Conservation (phyloP, 2,329 filamentous ascomycete genomes). For the Diaporthe ilicicola region DNA sequence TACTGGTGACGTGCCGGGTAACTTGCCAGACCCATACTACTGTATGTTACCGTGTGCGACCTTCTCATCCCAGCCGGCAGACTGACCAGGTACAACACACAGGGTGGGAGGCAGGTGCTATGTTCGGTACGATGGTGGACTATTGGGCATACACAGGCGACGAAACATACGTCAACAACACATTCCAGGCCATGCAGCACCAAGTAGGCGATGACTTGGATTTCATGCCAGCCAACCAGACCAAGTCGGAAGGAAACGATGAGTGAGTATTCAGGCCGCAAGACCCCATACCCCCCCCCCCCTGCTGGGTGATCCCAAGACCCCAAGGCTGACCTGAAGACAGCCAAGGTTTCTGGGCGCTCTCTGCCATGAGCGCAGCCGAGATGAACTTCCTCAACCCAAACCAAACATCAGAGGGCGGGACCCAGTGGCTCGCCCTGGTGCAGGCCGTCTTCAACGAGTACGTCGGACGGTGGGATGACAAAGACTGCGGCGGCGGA, state of each 20-base stretch:
- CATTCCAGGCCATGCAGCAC: slow-evolving; percentile 60
- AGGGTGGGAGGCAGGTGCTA: slow-evolving; percentile 74
- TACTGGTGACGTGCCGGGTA: slow-evolving; percentile 35
- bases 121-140: slow-evolving; percentile 71
- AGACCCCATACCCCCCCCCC: not conserved
- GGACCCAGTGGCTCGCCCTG: slow-evolving; percentile 74
- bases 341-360: slow-evolving; percentile 76
- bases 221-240: slow-evolving; percentile 65
- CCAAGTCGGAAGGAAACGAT: slow-evolving; percentile 67
- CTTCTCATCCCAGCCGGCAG: slow-evolving; percentile 44
- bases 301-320: not conserved
- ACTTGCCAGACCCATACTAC: slow-evolving; percentile 48
- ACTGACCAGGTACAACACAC: slow-evolving; percentile 53
- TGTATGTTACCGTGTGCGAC: slow-evolving; percentile 48
- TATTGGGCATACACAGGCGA: slow-evolving; percentile 72
- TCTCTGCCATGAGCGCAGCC: slow-evolving; percentile 75
- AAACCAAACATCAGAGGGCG: slow-evolving; percentile 44
- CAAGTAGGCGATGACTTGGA: slow-evolving; percentile 62
- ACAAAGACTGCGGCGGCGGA: slow-evolving; percentile 72
- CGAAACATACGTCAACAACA: slow-evolving; percentile 62
- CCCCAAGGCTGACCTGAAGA: slow-evolving; percentile 53
- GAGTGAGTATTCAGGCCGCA: slow-evolving; percentile 56
- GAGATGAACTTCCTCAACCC: slow-evolving; percentile 74
- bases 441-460: slow-evolving; percentile 85
- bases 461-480: slow-evolving; percentile 78